Base-by-base conservation (phyloP, 768 basidiomycete species). In the Russula earlei region DNA sequence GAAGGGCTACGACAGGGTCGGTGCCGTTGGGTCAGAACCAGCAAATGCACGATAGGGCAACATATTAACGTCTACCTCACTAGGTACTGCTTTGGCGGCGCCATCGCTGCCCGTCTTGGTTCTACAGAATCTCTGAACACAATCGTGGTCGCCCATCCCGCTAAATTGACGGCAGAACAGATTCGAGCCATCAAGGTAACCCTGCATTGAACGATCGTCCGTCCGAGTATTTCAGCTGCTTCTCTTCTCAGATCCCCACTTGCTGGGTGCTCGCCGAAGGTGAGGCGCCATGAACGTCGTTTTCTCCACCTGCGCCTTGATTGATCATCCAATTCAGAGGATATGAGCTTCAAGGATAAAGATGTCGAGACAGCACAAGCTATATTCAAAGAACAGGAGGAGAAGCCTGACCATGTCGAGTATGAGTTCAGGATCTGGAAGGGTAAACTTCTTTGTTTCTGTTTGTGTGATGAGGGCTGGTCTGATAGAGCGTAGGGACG, bases 141-240 rank as follows among this genome's bases (percentile, higher is more conserved):
- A 40, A 65, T 73, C 11, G 70, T 74, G 29, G 65, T 78, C 34
- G 67, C 70, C 42, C 77, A 77, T 52, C 77, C 78, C 3, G 72
- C 69, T 3, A 29, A 34, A 37, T 48, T 70, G 49, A 67, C 61
- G 9, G 40, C 62, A 2, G 67, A 67, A 2, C 64, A 67, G 12
- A 69, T 77, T 48, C 69, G 69, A 47, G 69, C 66, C 5, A 75
- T 75, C 55, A 67, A 68, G 52, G 62, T 70, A 27, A 36, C 63
- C 40, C 29, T 56, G 33, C 5, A 7, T 15, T 46, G 4, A 36
- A n/a, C 14, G 14, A 53, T 50, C 37, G 46, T 37, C 24, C 40
- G 5, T 27, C 25, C 43, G 20, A 54, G 65, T 66, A 53, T 67
- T 27, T 69, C 66, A 46, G 15, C 5, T 33, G 6, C 12, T 12